Evolutionary conservation across 2,329 filamentous ascomycete species (phyloP).

Genomic region (Salinomyces thailandicus): DNA sequence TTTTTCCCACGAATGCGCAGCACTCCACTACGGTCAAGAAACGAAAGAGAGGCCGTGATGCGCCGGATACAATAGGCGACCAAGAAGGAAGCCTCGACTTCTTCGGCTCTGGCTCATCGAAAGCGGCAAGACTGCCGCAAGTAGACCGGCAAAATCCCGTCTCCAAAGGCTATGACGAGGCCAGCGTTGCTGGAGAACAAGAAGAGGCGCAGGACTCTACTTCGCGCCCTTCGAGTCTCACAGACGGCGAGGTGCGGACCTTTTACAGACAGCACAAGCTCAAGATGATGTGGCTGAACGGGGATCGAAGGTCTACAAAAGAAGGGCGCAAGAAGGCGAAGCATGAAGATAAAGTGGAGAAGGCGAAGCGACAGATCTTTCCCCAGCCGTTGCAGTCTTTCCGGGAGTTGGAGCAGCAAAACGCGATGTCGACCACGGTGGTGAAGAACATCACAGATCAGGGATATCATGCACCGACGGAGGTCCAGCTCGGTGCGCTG

Average conservation of each 20-base stretch:
- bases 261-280: slow-evolving; percentile 26
- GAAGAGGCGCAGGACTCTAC: slow-evolving; percentile 21
- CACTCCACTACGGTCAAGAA: slow-evolving; percentile 24
- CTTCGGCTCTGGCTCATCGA: slow-evolving; percentile 21
- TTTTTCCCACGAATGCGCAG: slow-evolving; percentile 37
- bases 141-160: no score
- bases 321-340: slow-evolving; percentile 38
- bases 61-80: slow-evolving; percentile 2
- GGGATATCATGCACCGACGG: slow-evolving; percentile 78
- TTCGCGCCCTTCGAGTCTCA: slow-evolving; percentile 34
- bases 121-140: no score
- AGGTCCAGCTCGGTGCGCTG: slow-evolving; percentile 81
- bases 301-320: slow-evolving; percentile 26
- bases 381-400: slow-evolving; percentile 75
- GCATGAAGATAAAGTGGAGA: slow-evolving; percentile 12
- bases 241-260: slow-evolving; percentile 15
- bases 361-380: slow-evolving; percentile 49
- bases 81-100: slow-evolving; percentile 34
- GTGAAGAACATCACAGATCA: slow-evolving; percentile 72
- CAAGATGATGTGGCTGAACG: slow-evolving; percentile 24
- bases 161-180: slow-evolving; percentile 36
- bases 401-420: slow-evolving; percentile 56
- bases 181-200: slow-evolving; percentile 8
- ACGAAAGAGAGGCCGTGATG: slow-evolving; percentile 31
- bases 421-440: slow-evolving; percentile 63